These are phyloP conservation scores for Jackrogersella minutella DNA, from an alignment of 495 filamentous ascomycete species.

Conservation along the genomic window DNA sequence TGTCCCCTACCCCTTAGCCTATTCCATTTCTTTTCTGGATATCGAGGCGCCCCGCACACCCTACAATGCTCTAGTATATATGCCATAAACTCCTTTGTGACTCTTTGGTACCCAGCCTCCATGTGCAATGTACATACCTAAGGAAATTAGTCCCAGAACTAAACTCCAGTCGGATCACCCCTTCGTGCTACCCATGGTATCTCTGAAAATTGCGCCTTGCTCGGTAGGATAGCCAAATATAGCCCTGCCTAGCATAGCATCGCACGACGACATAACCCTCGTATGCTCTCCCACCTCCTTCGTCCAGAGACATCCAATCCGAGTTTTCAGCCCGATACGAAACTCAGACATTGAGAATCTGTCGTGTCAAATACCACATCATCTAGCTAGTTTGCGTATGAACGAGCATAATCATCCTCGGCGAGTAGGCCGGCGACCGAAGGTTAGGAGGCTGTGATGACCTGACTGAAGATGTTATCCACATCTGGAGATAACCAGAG, in stretches of 20 bases:
- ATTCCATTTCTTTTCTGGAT: constrained; percentile 32
- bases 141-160: constrained; percentile 22
- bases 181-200: constrained; percentile 18
- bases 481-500: constrained; percentile 29
- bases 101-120: constrained; percentile 16
- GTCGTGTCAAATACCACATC: constrained; percentile 10
- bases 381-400: not conserved
- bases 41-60: constrained; percentile 29
- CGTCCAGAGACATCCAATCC: constrained; percentile 15
- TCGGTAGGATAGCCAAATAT: constrained; percentile 29
- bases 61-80: constrained; percentile 41
- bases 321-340: constrained; percentile 8
- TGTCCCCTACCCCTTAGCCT: constrained; percentile 3
- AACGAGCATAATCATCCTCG: constrained; percentile 7
- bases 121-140: constrained; percentile 27
- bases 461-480: constrained; percentile 25
- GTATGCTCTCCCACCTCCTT: not conserved
- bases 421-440: constrained; percentile 8
- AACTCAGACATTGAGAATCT: constrained; percentile 5
- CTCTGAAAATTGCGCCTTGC: constrained; percentile 15
- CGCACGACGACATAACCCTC: constrained; percentile 16
- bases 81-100: constrained; percentile 34
- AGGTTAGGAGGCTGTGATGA: constrained; percentile 6
- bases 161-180: constrained; percentile 19
- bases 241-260: constrained; percentile 18